Evolutionary conservation across 306 rosid genomes (phyloP).

Genomic region (Astragalus glycyphyllos): DNA sequence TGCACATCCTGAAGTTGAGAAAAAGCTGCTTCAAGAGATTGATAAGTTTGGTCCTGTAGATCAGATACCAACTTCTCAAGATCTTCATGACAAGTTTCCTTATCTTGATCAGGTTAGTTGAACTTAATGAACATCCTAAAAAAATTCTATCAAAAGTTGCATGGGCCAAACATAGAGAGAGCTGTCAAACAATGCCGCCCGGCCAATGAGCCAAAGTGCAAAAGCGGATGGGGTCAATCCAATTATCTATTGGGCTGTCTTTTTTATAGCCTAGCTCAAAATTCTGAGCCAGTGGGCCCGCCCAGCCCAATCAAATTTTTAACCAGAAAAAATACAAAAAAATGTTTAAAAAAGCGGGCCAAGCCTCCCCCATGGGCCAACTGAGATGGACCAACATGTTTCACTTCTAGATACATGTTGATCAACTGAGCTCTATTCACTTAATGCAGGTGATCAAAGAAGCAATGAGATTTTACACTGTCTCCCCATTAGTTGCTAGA

Average conservation of each 20-base stretch:
- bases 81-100: slow-evolving; percentile 79
- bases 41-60: slow-evolving; percentile 68
- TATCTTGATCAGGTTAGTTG: slow-evolving; percentile 79
- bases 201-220: too few species aligned
- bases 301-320: too few species aligned
- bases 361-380: too few species aligned
- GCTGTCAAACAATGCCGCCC: not conserved
- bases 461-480: slow-evolving; percentile 79
- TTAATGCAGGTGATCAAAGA: slow-evolving; percentile 83
- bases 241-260: too few species aligned
- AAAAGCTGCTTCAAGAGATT: slow-evolving; percentile 70
- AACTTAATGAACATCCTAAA: not conserved
- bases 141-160: not conserved
- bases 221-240: too few species aligned
- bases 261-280: too few species aligned
- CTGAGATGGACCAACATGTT: too few species aligned
- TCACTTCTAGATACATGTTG: too few species aligned
- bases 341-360: too few species aligned
- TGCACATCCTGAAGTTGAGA: slow-evolving; percentile 81
- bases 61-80: slow-evolving; percentile 62
- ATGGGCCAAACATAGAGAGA: not conserved
- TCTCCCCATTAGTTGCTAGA: slow-evolving; percentile 92
- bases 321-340: too few species aligned
- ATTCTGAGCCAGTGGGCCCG: too few species aligned
- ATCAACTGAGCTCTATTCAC: slow-evolving; percentile 7